Percentiles rank a stretch among this genome's conserved stretches.
These are phyloP conservation scores for Ganoderma sinense DNA, from an alignment of 1,284 basidiomycete species.

Conservation along the genomic window DNA sequence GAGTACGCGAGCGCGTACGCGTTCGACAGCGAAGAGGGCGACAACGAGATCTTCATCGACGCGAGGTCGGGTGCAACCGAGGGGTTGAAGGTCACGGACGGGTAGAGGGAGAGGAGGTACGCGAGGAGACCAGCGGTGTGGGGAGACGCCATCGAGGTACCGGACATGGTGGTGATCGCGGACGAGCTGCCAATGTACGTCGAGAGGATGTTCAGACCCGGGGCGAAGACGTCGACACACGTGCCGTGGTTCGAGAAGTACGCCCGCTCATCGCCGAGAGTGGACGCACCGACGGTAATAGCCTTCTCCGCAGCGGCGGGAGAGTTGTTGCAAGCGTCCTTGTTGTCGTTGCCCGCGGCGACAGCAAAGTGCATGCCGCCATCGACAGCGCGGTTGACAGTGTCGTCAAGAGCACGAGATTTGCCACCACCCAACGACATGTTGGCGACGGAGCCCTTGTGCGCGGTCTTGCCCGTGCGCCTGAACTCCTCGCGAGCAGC, in stretches of 20 bases:
- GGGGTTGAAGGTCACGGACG: slow-evolving; percentile 56
- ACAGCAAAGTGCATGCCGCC: slow-evolving; percentile 94
- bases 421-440: slow-evolving; percentile 98
- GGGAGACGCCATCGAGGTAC: slow-evolving; percentile 67
- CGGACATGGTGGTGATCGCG: slow-evolving; percentile 70
- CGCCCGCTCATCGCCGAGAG: slow-evolving; percentile 74
- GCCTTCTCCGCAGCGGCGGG: slow-evolving; percentile 73
- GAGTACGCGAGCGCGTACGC: slow-evolving; percentile 63
- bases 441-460: slow-evolving; percentile 96
- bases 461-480: slow-evolving; percentile 50
- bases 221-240: slow-evolving; percentile 81
- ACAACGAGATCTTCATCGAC: slow-evolving; percentile 29
- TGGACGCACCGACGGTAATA: slow-evolving; percentile 82
- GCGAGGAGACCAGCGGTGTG: slow-evolving; percentile 73
- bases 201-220: slow-evolving; percentile 72
- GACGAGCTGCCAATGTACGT: slow-evolving; percentile 70
- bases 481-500: slow-evolving; percentile 71
- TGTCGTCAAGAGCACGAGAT: slow-evolving; percentile 86
- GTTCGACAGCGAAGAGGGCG: slow-evolving; percentile 36
- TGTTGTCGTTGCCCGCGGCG: slow-evolving; percentile 73
- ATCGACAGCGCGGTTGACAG: slow-evolving; percentile 88
- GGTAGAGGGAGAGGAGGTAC: slow-evolving; percentile 76
- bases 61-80: slow-evolving; percentile 41
- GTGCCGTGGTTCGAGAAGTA: slow-evolving; percentile 81
- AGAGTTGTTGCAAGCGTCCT: slow-evolving; percentile 73